Conservation (phyloP, 2,329 filamentous ascomycete species). For the Pseudogymnoascus sp. region DNA sequence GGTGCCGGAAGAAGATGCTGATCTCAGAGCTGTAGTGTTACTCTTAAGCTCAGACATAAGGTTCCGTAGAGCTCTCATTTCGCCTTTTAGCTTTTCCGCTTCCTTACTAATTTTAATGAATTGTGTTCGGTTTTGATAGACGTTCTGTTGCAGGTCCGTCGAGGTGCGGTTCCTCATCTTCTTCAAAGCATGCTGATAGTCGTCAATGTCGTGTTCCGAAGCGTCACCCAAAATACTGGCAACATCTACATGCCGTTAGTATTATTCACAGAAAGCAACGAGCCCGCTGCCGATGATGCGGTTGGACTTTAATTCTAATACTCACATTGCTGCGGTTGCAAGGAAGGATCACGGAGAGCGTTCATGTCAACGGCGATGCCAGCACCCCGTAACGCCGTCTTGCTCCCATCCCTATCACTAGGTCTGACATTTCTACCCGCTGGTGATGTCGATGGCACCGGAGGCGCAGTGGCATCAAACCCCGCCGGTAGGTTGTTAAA, state of each 20-base stretch:
- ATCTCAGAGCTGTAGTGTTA: slow-evolving; percentile 59
- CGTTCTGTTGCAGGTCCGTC: slow-evolving; percentile 79
- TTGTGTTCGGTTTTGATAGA: slow-evolving; percentile 93
- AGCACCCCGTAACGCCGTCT: slow-evolving; percentile 30
- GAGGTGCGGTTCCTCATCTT: slow-evolving; percentile 27
- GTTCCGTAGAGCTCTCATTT: slow-evolving; percentile 85
- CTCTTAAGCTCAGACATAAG: slow-evolving; percentile 88
- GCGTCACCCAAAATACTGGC: slow-evolving; percentile 33
- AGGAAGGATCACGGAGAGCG: slow-evolving; percentile 68
- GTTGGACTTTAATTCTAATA: slow-evolving; percentile 13
- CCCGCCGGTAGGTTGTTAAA: slow-evolving; percentile 71
- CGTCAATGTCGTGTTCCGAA: slow-evolving; percentile 27
- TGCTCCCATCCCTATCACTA: slow-evolving; percentile 20
- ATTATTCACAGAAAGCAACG: slow-evolving; percentile 4
- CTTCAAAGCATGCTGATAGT: slow-evolving; percentile 24
- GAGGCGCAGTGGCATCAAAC: slow-evolving; percentile 56
- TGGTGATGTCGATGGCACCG: slow-evolving; percentile 63
- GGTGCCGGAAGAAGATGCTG: slow-evolving; percentile 46
- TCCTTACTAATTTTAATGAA: slow-evolving; percentile 99
- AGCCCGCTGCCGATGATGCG: neutral
- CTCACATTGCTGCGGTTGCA: slow-evolving; percentile 72
- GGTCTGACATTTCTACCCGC: slow-evolving; percentile 40
- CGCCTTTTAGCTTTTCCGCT: slow-evolving; percentile 91
- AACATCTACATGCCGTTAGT: slow-evolving; percentile 16
- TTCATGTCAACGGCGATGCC: slow-evolving; percentile 66